phyloP scores from a whole-genome alignment of 176 grass and related monocot species.

The Rhynchospora breviuscula region DNA sequence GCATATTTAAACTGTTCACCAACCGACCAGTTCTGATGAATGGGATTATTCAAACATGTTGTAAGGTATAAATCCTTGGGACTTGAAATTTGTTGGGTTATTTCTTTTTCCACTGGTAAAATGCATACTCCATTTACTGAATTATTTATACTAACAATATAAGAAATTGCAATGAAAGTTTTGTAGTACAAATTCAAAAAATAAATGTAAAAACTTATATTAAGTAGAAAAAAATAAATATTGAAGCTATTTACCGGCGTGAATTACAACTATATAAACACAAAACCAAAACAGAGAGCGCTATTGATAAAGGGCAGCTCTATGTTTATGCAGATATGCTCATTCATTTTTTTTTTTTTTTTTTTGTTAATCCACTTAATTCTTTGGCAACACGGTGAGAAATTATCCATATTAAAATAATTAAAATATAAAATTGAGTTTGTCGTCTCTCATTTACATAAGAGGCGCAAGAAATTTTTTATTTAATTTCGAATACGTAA shows the following conservation, averaged over 20 bases:
- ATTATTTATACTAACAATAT: no score
- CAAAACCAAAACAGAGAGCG: neutral
- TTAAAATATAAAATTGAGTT: no score
- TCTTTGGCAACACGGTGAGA: neutral
- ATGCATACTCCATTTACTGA: neutral
- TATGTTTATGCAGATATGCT: no score
- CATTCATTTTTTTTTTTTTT: no score
- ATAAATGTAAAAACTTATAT: neutral
- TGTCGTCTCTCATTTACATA: no score
- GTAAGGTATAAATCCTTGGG: neutral
- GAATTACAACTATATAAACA: neutral
- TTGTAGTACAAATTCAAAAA: neutral
- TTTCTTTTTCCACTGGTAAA: neutral
- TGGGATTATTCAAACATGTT: constrained; percentile 16
- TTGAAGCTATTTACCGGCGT: neutral
- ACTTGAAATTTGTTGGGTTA: neutral
- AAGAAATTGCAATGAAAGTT: no score
- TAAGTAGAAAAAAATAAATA: neutral
- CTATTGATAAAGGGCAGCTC: no score
- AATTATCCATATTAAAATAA: no score
- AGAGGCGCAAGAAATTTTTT: no score
- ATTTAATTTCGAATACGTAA: no score
- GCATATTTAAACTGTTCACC: neutral
- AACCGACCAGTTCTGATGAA: constrained; percentile 10
- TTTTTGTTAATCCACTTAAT: neutral